Conservation (phyloP, 2,329 filamentous ascomycete genomes). For the Didymellaceae sp. region DNA sequence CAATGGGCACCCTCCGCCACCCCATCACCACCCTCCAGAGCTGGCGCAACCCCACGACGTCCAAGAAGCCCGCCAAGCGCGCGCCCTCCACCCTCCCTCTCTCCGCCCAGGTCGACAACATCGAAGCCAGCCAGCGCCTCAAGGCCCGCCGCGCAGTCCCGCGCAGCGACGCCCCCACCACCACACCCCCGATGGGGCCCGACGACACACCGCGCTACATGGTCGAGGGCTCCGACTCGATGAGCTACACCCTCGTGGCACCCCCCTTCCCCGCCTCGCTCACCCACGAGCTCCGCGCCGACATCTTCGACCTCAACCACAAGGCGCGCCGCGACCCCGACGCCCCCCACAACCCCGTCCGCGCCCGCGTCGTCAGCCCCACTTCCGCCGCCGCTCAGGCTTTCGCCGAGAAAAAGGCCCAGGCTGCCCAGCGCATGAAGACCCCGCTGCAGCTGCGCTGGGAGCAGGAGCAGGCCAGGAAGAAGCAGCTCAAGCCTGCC, state of each 20-base stretch:
- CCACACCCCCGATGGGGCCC: conserved; percentile 50
- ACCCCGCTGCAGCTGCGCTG: conserved; percentile 44
- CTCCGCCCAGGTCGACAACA: conserved; percentile 11
- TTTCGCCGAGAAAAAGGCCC: conserved; percentile 31
- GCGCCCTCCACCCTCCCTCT: conserved; percentile 11
- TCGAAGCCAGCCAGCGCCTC: conserved; percentile 20
- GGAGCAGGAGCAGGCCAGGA: conserved; percentile 39
- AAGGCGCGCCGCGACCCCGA: conserved; percentile 57
- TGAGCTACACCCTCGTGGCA: conserved; percentile 75
- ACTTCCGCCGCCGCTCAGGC: conserved; percentile 32
- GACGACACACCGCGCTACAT: conserved; percentile 77
- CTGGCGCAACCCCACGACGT: conserved; percentile 22
- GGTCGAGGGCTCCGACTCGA: conserved; percentile 64
- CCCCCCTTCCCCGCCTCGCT: conserved; percentile 81
- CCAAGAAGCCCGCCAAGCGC: conserved; percentile 2
- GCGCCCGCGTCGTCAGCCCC: conserved; percentile 15
- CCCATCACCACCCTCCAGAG: conserved; percentile 26
- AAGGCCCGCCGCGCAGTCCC: conserved; percentile 17
- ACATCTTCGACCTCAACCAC: conserved; percentile 69
- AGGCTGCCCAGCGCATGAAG: conserved; percentile 38
- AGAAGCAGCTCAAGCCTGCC: conserved; percentile 27
- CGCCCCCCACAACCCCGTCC: conserved; percentile 17
- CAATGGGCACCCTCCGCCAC: conserved; percentile 25
- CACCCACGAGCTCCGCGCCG: conserved; percentile 80
- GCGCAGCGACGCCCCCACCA: conserved; percentile 19